A percentile compares a stretch with the other conserved stretches of the same genome.
phyloP scores from a whole-genome alignment of 2,329 filamentous ascomycete genomes.

The Aspergillus aculeatus region DNA sequence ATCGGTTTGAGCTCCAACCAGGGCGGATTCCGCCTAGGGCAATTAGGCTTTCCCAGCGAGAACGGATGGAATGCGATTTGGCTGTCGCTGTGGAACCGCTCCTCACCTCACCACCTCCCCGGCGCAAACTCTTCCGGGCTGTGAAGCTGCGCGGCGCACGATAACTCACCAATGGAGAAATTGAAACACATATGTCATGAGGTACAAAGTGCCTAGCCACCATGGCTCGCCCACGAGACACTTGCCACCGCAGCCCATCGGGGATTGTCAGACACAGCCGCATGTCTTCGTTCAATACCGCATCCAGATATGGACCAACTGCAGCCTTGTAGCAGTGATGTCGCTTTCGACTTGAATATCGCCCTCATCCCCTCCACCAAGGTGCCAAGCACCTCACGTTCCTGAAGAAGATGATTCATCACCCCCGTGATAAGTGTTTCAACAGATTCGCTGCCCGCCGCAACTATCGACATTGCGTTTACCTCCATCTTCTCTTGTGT shows the following conservation, averaged over 20 bases:
- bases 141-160: conserved; percentile 9
- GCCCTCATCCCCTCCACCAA: conserved; percentile 1
- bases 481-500: conserved; percentile 10
- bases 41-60: conserved; percentile 12
- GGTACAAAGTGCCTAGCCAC: conserved; percentile 13
- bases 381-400: conserved; percentile 2
- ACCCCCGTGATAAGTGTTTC: conserved; percentile 4
- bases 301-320: conserved; percentile 9
- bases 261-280: conserved; percentile 12
- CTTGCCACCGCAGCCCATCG: not conserved
- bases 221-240: conserved; percentile 5
- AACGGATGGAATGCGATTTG: conserved; percentile 13
- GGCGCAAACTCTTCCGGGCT: conserved; percentile 8
- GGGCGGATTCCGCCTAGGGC: conserved; percentile 13
- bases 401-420: conserved; percentile 4
- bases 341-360: not conserved
- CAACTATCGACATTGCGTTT: conserved; percentile 5
- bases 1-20: conserved; percentile 10
- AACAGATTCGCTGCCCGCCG: conserved; percentile 11
- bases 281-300: conserved; percentile 11
- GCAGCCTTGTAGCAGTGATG: not conserved
- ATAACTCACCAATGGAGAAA: conserved; percentile 1
- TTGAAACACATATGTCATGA: conserved; percentile 1
- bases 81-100: conserved; percentile 3
- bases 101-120: conserved; percentile 10